Evolutionary conservation across 345 rosid species (phyloP), one percentile per base, ranked within the genome.

Genomic region (Physaria fendleri): DNA sequence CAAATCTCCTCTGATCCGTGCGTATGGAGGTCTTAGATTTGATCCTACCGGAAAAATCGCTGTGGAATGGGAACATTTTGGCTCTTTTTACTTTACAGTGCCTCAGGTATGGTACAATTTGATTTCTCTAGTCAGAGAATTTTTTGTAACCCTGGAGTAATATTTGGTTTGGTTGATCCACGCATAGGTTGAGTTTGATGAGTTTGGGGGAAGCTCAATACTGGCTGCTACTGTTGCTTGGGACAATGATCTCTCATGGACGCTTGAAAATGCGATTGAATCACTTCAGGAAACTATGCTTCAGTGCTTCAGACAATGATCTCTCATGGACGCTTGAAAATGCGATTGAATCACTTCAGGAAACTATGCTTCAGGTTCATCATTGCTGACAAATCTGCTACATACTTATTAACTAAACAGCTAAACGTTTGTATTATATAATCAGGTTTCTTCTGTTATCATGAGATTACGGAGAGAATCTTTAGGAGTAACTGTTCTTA

Each of bases 21-120:
- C 95, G 4, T 90, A 90, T 24, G 97, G 97, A 15, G 95, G 88
- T 2, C 84, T 90, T 14, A 87, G 93, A 1, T 90, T 90, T 23
- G 95, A 90, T 69, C 81, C 87, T 2, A 75, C 66, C 27, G 81
- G 90, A 12, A 49, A 61, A 0, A 49, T 83, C 40, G 75, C 88
- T 5, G 56, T 82, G 16, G 93, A 87, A 62, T 90, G 97, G 95
- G 76, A 81, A 70, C 64, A 74, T 13, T 90, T 87, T 71, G 97
- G 97, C 32, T 83, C 93, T 0, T 90, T 90, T 70, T 87, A 85
- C 67, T 90, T 90, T 69, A 66, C 83, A 49, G 69, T 90, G 47
- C 97, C 97, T 45, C 95, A 85, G 90, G 94, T 85, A 71, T 21
- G n/a, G n/a, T 17, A 58, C 27, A 15, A 16, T 13, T 60, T 44